A percentile compares a stretch with the other conserved stretches of the same genome.
phyloP scores from a whole-genome alignment of 257 asterid genomes.

The Linaria vulgaris region DNA sequence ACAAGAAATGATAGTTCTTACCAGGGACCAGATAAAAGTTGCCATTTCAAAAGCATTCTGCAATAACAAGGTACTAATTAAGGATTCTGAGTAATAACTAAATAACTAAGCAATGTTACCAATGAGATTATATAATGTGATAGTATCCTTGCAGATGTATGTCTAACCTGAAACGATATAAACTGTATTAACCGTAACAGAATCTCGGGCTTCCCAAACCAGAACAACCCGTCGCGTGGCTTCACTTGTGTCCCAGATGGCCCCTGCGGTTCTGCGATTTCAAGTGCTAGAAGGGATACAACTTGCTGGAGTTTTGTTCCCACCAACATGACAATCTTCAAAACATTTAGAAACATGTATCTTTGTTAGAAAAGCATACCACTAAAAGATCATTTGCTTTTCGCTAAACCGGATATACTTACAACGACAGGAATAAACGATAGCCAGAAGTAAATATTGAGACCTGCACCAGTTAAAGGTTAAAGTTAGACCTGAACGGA shows the following conservation, averaged over 20 bases:
- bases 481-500: not conserved
- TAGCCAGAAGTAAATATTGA: constrained; percentile 84
- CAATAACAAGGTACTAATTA: constrained; percentile 18
- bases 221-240: constrained; percentile 81
- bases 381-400: not conserved
- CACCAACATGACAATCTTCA: constrained; percentile 80
- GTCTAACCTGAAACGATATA: constrained; percentile 79
- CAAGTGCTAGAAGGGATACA: constrained; percentile 83
- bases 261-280: constrained; percentile 57
- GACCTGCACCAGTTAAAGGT: constrained; percentile 50
- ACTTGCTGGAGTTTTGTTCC: constrained; percentile 94
- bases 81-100: not conserved
- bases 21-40: constrained; percentile 88
- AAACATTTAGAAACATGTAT: constrained; percentile 16
- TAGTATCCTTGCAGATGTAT: not conserved
- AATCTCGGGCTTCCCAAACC: constrained; percentile 89
- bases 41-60: constrained; percentile 99
- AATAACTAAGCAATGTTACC: not conserved
- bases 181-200: constrained; percentile 74
- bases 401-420: constrained; percentile 31
- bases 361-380: constrained; percentile 25
- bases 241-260: constrained; percentile 63
- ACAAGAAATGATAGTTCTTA: constrained; percentile 30
- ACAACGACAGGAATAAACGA: constrained; percentile 82
- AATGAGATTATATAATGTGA: not conserved